These are phyloP conservation scores for Vinca minor DNA, from an alignment of 257 asterid genomes.

Conservation along the genomic window DNA sequence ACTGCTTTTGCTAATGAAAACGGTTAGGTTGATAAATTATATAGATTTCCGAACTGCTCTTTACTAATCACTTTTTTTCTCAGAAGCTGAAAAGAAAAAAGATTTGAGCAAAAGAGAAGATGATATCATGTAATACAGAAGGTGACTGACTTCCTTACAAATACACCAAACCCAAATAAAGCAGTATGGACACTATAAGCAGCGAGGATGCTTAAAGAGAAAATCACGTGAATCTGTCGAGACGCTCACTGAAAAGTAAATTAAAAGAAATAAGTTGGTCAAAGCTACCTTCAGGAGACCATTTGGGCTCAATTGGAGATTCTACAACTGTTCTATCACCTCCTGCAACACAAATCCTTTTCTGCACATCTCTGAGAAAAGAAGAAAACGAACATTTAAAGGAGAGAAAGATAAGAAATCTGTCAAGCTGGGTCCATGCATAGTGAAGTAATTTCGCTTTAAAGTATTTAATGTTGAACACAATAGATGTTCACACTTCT, in stretches of 20 bases:
- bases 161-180: too few species aligned
- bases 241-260: background rate
- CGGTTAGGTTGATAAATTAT: background rate
- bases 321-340: constrained; percentile 68
- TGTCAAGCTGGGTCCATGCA: background rate
- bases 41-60: background rate
- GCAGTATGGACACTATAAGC: too few species aligned
- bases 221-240: too few species aligned
- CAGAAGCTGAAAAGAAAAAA: background rate
- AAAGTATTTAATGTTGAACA: background rate
- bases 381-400: constrained; percentile 15
- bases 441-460: background rate
- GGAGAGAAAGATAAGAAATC: background rate
- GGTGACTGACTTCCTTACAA: too few species aligned
- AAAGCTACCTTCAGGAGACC: constrained; percentile 87
- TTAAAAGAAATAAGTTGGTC: background rate
- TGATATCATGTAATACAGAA: too few species aligned
- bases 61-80: background rate
- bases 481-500: background rate
- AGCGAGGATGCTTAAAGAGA: background rate
- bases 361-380: constrained; percentile 42
- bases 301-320: constrained; percentile 93
- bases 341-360: constrained; percentile 81
- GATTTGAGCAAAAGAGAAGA: too few species aligned
- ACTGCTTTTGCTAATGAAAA: background rate